These are phyloP conservation scores for Vanrija sp. DNA, from an alignment of 1,284 basidiomycete species.

Conservation along the genomic window DNA sequence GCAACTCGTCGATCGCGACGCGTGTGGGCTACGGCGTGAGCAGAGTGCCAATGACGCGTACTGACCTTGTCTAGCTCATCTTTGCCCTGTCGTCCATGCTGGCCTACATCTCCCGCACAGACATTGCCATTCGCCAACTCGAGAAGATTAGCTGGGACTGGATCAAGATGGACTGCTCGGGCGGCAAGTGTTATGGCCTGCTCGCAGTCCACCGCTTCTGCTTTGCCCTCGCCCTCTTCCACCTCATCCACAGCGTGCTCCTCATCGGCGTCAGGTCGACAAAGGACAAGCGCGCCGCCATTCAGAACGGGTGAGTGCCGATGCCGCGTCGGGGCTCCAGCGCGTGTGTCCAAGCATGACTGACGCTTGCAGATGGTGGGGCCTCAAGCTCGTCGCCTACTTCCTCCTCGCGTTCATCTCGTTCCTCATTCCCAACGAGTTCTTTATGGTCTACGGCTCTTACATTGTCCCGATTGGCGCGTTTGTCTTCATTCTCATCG, in stretches of 20 bases:
- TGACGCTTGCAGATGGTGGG: conserved; percentile 77
- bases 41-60: not conserved
- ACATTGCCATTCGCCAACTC: conserved; percentile 78
- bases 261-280: conserved; percentile 88
- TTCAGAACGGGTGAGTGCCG: conserved; percentile 83
- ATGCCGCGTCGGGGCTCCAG: not conserved
- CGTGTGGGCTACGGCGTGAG: conserved; percentile 90
- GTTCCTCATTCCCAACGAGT: conserved; percentile 60
- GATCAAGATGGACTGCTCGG: conserved; percentile 94
- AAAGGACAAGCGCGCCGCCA: conserved; percentile 80
- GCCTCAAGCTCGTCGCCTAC: conserved; percentile 84
- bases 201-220: conserved; percentile 97
- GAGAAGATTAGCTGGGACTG: conserved; percentile 94
- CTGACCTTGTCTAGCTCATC: conserved; percentile 67
- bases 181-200: conserved; percentile 92
- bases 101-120: conserved; percentile 93
- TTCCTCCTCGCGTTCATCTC: conserved; percentile 85
- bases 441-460: conserved; percentile 71
- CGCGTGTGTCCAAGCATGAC: not conserved
- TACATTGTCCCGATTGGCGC: conserved; percentile 88
- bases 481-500: conserved; percentile 88
- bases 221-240: conserved; percentile 88
- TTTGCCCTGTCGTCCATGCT: conserved; percentile 94
- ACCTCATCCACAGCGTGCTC: conserved; percentile 70
- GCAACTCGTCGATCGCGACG: conserved; percentile 96